Evolutionary conservation across 345 rosid species (phyloP).

Genomic region (Gossypium longicalyx): DNA sequence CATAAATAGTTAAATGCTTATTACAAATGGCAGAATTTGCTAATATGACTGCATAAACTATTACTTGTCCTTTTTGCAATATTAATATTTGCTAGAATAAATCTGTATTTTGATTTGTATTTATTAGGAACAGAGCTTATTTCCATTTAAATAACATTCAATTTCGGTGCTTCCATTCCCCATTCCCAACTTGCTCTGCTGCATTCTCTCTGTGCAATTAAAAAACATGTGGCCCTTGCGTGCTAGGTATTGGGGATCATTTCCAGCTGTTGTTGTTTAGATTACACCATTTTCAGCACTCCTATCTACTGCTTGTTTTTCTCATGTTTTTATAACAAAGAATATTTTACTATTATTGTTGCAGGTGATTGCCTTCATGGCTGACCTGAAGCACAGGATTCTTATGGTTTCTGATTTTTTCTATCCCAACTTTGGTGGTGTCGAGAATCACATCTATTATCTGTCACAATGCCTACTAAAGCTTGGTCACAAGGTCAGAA

Average conservation of each 20-base stretch:
- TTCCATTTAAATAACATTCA: not conserved
- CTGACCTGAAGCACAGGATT: slow-evolving; percentile 51
- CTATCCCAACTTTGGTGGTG: slow-evolving; percentile 97
- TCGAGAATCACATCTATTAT: slow-evolving; percentile 86
- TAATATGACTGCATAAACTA: not conserved
- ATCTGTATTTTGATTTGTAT: not conserved
- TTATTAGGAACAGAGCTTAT: not conserved
- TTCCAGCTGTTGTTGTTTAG: not conserved
- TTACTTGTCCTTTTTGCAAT: not conserved
- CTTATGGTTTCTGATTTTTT: slow-evolving; percentile 96
- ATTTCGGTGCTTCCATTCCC: not conserved
- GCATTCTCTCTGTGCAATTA: not conserved
- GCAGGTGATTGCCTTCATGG: slow-evolving; percentile 49
- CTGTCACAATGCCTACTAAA: slow-evolving; percentile 85
- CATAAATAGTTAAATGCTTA: not conserved
- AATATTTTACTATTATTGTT: not conserved
- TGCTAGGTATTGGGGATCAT: not conserved
- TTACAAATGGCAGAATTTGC: not conserved
- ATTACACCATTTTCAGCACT: not conserved
- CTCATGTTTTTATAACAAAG: not conserved
- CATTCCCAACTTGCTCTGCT: not conserved
- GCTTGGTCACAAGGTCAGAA: slow-evolving; percentile 89
- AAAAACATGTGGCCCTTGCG: not conserved
- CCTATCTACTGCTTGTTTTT: not conserved
- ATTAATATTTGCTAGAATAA: not conserved